phyloP scores from a whole-genome alignment of 1,284 basidiomycete genomes.

The Kwoniella shivajii region DNA sequence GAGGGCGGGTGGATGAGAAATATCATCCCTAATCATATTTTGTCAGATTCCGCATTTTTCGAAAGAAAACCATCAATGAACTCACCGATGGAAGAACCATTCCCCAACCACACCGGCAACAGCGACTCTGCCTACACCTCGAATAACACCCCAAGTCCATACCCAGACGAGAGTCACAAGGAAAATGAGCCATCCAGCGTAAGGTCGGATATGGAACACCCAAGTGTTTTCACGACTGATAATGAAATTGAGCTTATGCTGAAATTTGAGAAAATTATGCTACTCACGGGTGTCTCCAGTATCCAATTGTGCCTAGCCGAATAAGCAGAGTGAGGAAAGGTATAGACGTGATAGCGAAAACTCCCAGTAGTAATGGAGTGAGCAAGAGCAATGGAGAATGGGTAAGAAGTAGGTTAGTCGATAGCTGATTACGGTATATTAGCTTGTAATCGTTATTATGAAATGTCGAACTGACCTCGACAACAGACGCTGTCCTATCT shows the following conservation, averaged over 20 bases:
- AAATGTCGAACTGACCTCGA: slow-evolving; percentile 58
- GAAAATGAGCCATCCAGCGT: slow-evolving; percentile 79
- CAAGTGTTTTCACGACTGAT: slow-evolving; percentile 49
- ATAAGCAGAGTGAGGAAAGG: slow-evolving; percentile 85
- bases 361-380: slow-evolving; percentile 74
- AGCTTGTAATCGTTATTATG: not conserved
- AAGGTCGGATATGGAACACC: slow-evolving; percentile 75
- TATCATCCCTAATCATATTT: slow-evolving; percentile 56
- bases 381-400: slow-evolving; percentile 82
- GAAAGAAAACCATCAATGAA: slow-evolving; percentile 8
- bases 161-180: slow-evolving; percentile 72
- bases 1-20: slow-evolving; percentile 59
- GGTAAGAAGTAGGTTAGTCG: slow-evolving; percentile 71
- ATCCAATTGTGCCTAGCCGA: slow-evolving; percentile 73
- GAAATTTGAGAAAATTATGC: not conserved
- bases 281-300: slow-evolving; percentile 57
- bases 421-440: slow-evolving; percentile 55
- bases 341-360: slow-evolving; percentile 71
- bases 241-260: not conserved
- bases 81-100: slow-evolving; percentile 87
- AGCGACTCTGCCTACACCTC: slow-evolving; percentile 76
- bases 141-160: slow-evolving; percentile 87
- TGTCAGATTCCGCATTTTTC: slow-evolving; percentile 1
- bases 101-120: slow-evolving; percentile 82
- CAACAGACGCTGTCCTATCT: slow-evolving; percentile 63